Percentiles rank a stretch among this genome's conserved stretches.
These are phyloP conservation scores for Raffaelea arxii DNA, from an alignment of 2,329 filamentous ascomycete species.

Conservation along the genomic window DNA sequence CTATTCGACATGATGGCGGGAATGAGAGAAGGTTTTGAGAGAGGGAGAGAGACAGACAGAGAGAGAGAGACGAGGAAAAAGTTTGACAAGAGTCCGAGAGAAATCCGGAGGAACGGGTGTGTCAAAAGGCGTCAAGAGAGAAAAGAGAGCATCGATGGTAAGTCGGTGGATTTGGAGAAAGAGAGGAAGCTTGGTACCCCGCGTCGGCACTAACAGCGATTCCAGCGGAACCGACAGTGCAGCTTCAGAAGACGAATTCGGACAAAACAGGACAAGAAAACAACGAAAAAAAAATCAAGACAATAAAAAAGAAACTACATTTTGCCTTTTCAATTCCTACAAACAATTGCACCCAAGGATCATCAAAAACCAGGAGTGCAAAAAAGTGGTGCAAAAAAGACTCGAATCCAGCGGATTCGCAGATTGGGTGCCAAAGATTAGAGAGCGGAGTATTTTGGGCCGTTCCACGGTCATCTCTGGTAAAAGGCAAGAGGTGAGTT, in stretches of 20 bases:
- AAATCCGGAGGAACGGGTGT: background rate
- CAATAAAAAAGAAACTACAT: no score
- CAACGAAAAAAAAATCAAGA: background rate
- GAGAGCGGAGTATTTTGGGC: slow-evolving; percentile 14
- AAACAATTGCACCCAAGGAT: no score
- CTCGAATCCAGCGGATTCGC: slow-evolving; percentile 12
- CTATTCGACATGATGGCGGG: slow-evolving; percentile 15
- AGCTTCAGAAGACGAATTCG: background rate
- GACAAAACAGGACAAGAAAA: background rate
- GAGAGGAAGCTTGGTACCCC: no score
- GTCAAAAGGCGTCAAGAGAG: background rate
- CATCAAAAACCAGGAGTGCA: no score
- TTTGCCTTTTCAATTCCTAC: no score
- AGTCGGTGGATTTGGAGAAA: no score
- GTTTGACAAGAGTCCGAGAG: no score
- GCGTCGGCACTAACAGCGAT: no score
- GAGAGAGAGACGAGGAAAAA: background rate
- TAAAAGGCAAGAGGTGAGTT: slow-evolving; percentile 18
- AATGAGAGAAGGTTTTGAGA: background rate
- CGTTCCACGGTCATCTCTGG: slow-evolving; percentile 17
- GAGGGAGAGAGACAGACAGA: background rate
- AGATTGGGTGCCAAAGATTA: slow-evolving; percentile 16
- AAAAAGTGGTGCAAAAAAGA: slow-evolving; percentile 4
- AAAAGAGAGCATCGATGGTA: no score
- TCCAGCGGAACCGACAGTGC: no score